Evolutionary conservation across 2,329 filamentous ascomycete genomes (phyloP).

Genomic region (Aspergillus sclerotialis): DNA sequence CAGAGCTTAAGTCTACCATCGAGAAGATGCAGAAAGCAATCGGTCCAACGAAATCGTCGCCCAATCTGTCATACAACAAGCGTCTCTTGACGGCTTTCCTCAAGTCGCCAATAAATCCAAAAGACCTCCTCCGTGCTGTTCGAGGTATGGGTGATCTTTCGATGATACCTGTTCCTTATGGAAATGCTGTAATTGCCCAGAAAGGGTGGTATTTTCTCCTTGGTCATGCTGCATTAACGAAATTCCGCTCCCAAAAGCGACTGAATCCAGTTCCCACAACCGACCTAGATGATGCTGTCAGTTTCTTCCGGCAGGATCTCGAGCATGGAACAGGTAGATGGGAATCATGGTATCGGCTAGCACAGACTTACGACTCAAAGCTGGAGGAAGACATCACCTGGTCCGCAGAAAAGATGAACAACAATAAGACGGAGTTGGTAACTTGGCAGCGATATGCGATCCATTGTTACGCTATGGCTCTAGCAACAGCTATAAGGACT

Average conservation of each 20-base stretch:
- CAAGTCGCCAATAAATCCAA: slow-evolving; percentile 74
- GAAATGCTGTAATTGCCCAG: slow-evolving; percentile 63
- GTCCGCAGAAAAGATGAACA: slow-evolving; percentile 88
- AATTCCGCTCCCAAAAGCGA: slow-evolving; percentile 73
- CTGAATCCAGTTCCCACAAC: slow-evolving; percentile 73
- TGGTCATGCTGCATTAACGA: slow-evolving; percentile 79
- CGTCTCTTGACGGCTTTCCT: slow-evolving; percentile 75
- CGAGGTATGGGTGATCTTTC: slow-evolving; percentile 70
- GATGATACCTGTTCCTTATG: slow-evolving; percentile 61
- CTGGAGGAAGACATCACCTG: slow-evolving; percentile 81
- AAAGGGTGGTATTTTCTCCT: slow-evolving; percentile 90
- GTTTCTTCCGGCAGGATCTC: slow-evolving; percentile 72
- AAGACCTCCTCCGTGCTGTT: slow-evolving; percentile 72
- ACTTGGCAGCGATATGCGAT: slow-evolving; percentile 72
- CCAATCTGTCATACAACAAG: slow-evolving; percentile 79
- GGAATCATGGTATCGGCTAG: slow-evolving; percentile 86
- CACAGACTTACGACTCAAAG: slow-evolving; percentile 80
- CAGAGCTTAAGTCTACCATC: slow-evolving; percentile 80
- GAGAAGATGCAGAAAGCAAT: slow-evolving; percentile 89
- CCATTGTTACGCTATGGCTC: slow-evolving; percentile 70
- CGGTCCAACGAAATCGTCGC: slow-evolving; percentile 65
- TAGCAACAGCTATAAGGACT: slow-evolving; percentile 53
- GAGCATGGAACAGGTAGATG: slow-evolving; percentile 76
- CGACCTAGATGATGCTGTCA: slow-evolving; percentile 73
- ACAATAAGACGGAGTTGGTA: slow-evolving; percentile 65